Percentiles rank a stretch among this genome's conserved stretches.
Evolutionary conservation across 352 stramenopile genomes (phyloP).

Genomic region (Phytophthora podocarpi): DNA sequence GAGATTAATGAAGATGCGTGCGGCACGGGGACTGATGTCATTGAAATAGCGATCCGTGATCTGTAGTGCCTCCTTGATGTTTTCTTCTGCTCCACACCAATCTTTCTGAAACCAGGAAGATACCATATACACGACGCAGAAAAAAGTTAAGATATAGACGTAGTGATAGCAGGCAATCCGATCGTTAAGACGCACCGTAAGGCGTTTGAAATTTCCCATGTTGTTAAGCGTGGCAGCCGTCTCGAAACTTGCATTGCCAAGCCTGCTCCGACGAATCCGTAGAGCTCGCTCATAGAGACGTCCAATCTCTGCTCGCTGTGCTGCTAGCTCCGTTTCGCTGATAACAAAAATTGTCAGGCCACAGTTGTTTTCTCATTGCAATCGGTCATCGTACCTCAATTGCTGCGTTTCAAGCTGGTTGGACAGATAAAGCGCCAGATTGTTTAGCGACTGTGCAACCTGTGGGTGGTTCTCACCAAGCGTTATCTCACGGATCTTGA

Average conservation of each 20-base stretch:
- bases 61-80: conserved; percentile 78
- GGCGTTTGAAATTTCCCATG: conserved; percentile 83
- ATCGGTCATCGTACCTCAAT: conserved; percentile 42
- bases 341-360: conserved; percentile 6
- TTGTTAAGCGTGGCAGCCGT: conserved; percentile 84
- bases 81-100: conserved; percentile 63
- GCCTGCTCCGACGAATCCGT: conserved; percentile 66
- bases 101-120: conserved; percentile 46
- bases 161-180: not conserved
- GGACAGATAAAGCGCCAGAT: conserved; percentile 74
- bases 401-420: conserved; percentile 64
- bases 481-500: conserved; percentile 75
- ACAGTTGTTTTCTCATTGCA: not conserved
- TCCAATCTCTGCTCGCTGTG: conserved; percentile 58
- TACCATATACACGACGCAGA: too few species aligned
- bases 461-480: conserved; percentile 75
- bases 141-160: too few species aligned
- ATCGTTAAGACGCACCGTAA: conserved; percentile 47
- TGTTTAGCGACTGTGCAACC: conserved; percentile 84
- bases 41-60: conserved; percentile 84
- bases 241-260: conserved; percentile 82
- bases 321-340: conserved; percentile 42
- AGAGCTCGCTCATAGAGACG: conserved; percentile 69
- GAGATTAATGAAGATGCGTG: conserved; percentile 80
- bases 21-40: conserved; percentile 70